phyloP scores from a whole-genome alignment of 805 yeast species.

The Metschnikowia lunata region DNA sequence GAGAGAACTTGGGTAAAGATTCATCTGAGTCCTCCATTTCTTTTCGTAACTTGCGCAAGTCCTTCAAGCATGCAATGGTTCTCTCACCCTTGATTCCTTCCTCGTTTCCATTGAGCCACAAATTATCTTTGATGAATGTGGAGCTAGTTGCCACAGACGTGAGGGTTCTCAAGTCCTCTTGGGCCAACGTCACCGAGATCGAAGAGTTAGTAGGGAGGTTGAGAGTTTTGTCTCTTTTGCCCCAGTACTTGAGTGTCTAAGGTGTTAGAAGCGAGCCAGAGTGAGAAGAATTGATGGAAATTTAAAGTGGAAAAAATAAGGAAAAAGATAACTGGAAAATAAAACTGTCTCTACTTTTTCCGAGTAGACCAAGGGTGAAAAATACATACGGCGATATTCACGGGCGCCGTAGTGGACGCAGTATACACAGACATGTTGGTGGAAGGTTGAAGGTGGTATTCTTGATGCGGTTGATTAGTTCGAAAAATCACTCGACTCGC shows the following conservation, averaged over 20 bases:
- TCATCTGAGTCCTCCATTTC: constrained; percentile 55
- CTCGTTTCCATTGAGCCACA: constrained; percentile 82
- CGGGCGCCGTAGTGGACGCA: constrained; percentile 94
- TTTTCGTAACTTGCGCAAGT: constrained; percentile 64
- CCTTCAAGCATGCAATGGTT: constrained; percentile 70
- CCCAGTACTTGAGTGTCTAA: constrained; percentile 95
- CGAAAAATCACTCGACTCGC: constrained; percentile 4
- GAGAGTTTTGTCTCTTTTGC: constrained; percentile 84
- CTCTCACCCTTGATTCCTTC: constrained; percentile 64
- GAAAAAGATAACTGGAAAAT: no score
- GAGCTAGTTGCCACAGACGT: constrained; percentile 79
- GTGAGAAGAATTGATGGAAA: no score
- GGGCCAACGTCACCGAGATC: constrained; percentile 89
- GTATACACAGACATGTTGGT: constrained; percentile 48
- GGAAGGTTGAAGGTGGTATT: neutral
- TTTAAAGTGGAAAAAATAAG: no score
- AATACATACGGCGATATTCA: constrained; percentile 83
- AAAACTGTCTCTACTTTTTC: no score
- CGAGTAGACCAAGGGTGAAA: no score
- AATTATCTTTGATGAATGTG: constrained; percentile 54
- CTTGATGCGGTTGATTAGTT: neutral
- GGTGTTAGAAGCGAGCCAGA: neutral
- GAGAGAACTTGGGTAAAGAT: constrained; percentile 55
- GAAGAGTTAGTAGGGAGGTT: constrained; percentile 96
- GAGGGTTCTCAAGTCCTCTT: constrained; percentile 83